Percentiles rank a stretch among this genome's conserved stretches.
Evolutionary conservation across 768 basidiomycete species (phyloP).

Genomic region (Lactarius tabidus): DNA sequence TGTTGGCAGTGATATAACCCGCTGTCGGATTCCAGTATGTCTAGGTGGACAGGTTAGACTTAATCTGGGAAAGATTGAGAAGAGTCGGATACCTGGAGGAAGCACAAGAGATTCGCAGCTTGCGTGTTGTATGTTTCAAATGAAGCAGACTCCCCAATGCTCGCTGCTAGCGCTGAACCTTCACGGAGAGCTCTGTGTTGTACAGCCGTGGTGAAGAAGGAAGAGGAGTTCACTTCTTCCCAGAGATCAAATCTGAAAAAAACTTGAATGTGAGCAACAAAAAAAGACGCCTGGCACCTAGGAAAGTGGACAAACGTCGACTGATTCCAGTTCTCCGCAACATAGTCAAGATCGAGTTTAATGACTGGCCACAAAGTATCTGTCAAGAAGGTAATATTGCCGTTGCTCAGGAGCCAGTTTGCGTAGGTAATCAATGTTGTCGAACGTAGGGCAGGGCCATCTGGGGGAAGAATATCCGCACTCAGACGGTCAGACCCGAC

Average conservation of each 20-base stretch:
- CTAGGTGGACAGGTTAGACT: slow-evolving; percentile 33
- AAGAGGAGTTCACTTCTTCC: slow-evolving; percentile 68
- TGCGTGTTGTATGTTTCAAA: slow-evolving; percentile 50
- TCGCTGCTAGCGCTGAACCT: slow-evolving; percentile 57
- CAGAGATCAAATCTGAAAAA: slow-evolving; percentile 60
- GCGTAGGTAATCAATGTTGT: slow-evolving; percentile 68
- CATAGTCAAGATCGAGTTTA: slow-evolving; percentile 71
- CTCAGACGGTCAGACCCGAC: neutral
- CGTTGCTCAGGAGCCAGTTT: slow-evolving; percentile 55
- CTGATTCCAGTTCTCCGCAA: slow-evolving; percentile 63
- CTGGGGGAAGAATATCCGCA: slow-evolving; percentile 32
- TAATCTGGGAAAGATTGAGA: neutral
- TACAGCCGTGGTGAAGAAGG: slow-evolving; percentile 72
- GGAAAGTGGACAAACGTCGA: slow-evolving; percentile 42
- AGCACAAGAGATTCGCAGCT: slow-evolving; percentile 64
- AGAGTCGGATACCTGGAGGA: slow-evolving; percentile 53
- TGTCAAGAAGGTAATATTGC: slow-evolving; percentile 47
- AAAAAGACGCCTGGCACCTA: neutral
- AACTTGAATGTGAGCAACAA: slow-evolving; percentile 6
- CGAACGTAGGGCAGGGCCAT: slow-evolving; percentile 73
- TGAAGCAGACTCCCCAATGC: slow-evolving; percentile 47
- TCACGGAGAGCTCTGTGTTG: slow-evolving; percentile 73
- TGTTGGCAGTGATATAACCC: slow-evolving; percentile 71
- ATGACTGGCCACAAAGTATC: slow-evolving; percentile 66
- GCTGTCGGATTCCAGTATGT: slow-evolving; percentile 68